Conservation (phyloP, 2,329 filamentous ascomycete species). For the Chalaropsis thielavioides region DNA sequence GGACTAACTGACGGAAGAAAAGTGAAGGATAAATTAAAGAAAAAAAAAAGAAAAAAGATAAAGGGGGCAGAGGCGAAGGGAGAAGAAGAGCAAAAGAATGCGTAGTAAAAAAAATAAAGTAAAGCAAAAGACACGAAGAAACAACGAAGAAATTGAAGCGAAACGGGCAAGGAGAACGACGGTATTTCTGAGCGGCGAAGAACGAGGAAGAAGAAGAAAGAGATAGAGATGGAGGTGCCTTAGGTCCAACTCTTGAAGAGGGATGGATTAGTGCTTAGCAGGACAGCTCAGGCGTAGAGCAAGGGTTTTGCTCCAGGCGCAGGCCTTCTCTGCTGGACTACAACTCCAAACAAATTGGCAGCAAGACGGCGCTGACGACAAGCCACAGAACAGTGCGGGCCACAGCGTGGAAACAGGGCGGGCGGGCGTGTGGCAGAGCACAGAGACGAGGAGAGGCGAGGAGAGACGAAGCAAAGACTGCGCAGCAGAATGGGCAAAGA, state of each 20-base stretch:
- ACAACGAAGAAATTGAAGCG: background rate
- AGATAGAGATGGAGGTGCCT: background rate
- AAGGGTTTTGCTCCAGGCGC: conserved; percentile 14
- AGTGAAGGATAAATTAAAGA: background rate
- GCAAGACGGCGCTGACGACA: background rate
- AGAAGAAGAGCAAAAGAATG: background rate
- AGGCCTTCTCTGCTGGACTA: conserved; percentile 9
- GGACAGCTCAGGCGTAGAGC: conserved; percentile 15
- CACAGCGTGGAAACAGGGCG: background rate
- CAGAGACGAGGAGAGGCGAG: background rate
- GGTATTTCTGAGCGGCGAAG: background rate
- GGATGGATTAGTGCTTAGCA: conserved; percentile 8
- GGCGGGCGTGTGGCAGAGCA: background rate
- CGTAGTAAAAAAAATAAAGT: background rate
- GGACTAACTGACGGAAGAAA: background rate
- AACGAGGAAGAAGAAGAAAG: background rate
- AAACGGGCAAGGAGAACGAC: background rate
- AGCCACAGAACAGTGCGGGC: background rate
- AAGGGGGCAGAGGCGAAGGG: background rate
- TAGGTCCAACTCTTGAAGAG: conserved; percentile 5
- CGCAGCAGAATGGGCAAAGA: too few species aligned
- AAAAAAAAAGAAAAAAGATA: background rate
- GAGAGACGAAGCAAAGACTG: too few species aligned
- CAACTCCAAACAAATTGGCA: background rate
- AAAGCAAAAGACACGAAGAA: background rate